Evolutionary conservation across 768 basidiomycete genomes (phyloP), one percentile per base, ranked within the genome.

Genomic region (Macrolepiota fuliginosa): DNA sequence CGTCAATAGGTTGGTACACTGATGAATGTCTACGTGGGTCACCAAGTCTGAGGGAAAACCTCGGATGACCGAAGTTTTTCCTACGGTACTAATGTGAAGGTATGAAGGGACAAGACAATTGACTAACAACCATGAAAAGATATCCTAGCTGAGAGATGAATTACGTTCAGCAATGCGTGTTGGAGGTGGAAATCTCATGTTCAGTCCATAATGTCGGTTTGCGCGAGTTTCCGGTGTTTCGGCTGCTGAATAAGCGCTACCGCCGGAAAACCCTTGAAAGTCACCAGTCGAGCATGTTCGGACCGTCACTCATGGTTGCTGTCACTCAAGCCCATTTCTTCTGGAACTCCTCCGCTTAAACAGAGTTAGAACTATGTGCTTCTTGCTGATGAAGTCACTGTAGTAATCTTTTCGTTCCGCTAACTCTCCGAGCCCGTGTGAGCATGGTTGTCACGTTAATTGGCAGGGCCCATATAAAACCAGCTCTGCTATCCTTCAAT

Each of bases 391-490:
- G 53, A 61, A 55, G 53, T 61, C 54, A 61, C 45, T 47, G 7
- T 40, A 54, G 19, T 35, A 45, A 27, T 36, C 50, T 49, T 40
- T 15, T 51, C 54, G 39, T 66, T 73, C 77, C 76, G 76, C 70
- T 65, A 78, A 78, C 72, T 76, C 76, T 68, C 79, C 79, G 78
- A 76, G 24, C 32, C 53, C 54, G 53, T 55, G 60, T 61, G 73
- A 70, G 71, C 66, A 53, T 54, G 65, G 62, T 67, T 68, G 67
- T 64, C 64, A 60, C 61, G 52, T 66, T 65, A 67, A 65, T 53
- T 65, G 67, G 69, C 68, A 71, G 66, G 40, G 61, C 50, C 57
- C 67, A 70, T 71, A 71, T 67, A 71, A 70, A 65, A 37, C 24
- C 32, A 61, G 54, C 35, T 54, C 51, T 29, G 27, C 24, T 22